Base-by-base conservation (phyloP, 176 grass and related monocot genomes). In the Carex kokanica region DNA sequence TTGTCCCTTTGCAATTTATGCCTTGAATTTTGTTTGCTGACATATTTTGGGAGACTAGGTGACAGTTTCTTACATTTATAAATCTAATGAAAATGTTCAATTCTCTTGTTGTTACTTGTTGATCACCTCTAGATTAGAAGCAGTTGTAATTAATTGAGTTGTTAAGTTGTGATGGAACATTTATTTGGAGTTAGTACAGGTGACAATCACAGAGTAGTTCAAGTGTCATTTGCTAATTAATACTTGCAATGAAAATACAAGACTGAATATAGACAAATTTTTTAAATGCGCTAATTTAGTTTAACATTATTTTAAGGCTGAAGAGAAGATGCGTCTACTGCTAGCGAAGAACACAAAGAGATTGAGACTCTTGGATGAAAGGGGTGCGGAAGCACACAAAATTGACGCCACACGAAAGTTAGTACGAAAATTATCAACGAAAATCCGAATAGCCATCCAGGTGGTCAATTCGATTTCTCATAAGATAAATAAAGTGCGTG, bases 261-360 rank as follows among this genome's bases (percentile, higher is more conserved):
- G 49, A 60, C 55, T 66, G 14, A 21, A 73, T 41, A 84, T 20
- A 32, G 45, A 55, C 49, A 56, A 78, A 11, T 31, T 11, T 54
- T 78, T 32, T 6, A 51, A 3, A 43, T 8, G 41, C 5, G 2
- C 24, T 51, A 32, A 24, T 31, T 17, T 78, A 56, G 16, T 56
- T 32, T 18, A 18, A 54, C 8, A 13, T 81, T 56, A 64, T 9
- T 17, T 81, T 20, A 53, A 99, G 96, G 85, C 86, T 73, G 96
- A 99, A 80, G 96, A 95, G 69, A 99, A 95, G 64, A 95, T 95
- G 96, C 87, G 89, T 18, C 79, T 98, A 34, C 82, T 91, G 49
- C 83, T 98, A 51, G 87, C 65, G 36, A 95, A 90, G 80, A 95
- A 86, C 70, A 84, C 82, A 1, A 99, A 92, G 81, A 61, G 83